A percentile compares a stretch with the other conserved stretches of the same genome.
phyloP scores from a whole-genome alignment of 495 filamentous ascomycete species.

The Penicillium fimorum region DNA sequence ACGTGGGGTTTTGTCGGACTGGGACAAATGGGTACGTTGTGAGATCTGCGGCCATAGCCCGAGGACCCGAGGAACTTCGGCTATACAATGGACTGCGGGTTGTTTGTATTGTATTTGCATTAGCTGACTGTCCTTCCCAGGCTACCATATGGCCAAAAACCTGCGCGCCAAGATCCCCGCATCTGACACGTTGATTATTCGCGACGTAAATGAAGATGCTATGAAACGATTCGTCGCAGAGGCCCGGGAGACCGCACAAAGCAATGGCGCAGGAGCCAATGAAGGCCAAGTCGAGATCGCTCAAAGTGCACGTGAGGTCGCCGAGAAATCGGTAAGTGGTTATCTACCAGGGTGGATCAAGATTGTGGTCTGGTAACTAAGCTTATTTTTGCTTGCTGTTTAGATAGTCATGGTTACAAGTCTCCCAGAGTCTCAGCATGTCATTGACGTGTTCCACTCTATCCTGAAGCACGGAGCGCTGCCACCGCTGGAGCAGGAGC shows the following conservation, averaged over 20 bases:
- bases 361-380: constrained; percentile 7
- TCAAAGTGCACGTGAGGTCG: constrained; percentile 56
- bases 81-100: not conserved
- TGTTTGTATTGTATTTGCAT: constrained; percentile 3
- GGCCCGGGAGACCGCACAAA: constrained; percentile 42
- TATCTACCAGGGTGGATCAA: not conserved
- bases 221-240: constrained; percentile 61
- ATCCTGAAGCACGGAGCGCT: constrained; percentile 55
- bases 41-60: constrained; percentile 1
- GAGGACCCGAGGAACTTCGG: not conserved
- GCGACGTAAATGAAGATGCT: constrained; percentile 69
- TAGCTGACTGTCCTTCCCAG: constrained; percentile 32
- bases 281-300: constrained; percentile 57
- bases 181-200: constrained; percentile 65
- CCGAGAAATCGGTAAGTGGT: constrained; percentile 69
- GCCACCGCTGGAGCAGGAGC: constrained; percentile 42
- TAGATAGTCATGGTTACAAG: constrained; percentile 78
- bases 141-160: constrained; percentile 87
- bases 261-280: constrained; percentile 27
- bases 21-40: constrained; percentile 76
- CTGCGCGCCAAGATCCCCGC: constrained; percentile 72
- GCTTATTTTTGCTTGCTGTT: constrained; percentile 13
- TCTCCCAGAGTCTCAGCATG: constrained; percentile 76
- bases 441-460: constrained; percentile 66
- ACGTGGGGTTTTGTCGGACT: constrained; percentile 84